Conservation (phyloP, 192 early-diverging fungal genomes). For the Backusella parvicylindrica region DNA sequence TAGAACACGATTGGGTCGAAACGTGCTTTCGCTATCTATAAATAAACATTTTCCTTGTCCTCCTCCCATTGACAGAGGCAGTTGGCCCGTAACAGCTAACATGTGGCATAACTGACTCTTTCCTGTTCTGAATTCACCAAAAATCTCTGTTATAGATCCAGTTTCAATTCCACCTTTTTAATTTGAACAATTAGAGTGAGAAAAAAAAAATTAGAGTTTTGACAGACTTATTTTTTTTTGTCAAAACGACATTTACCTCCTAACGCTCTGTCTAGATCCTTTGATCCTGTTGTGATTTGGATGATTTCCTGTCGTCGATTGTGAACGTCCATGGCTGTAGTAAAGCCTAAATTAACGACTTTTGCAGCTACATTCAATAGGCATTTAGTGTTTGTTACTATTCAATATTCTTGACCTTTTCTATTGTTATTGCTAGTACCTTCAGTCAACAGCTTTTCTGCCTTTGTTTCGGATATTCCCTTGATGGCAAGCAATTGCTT, state of each 20-base stretch:
- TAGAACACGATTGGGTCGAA: conserved; percentile 86
- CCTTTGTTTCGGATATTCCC: conserved; percentile 94
- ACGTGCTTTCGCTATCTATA: conserved; percentile 97
- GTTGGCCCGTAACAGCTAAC: conserved; percentile 92
- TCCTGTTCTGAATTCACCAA: conserved; percentile 98
- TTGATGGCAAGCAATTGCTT: conserved; percentile 85
- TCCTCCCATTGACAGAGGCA: conserved; percentile 86
- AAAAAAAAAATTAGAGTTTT: not conserved
- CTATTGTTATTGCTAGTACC: conserved; percentile 36
- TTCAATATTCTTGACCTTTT: not conserved
- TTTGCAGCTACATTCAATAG: conserved; percentile 64
- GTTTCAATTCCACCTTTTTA: conserved; percentile 85
- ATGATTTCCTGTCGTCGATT: conserved; percentile 76
- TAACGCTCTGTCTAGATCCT: conserved; percentile 86
- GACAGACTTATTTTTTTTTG: not conserved
- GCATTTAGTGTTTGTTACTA: not conserved
- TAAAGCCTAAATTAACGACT: conserved; percentile 92
- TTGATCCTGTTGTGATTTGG: conserved; percentile 85
- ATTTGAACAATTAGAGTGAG: not conserved
- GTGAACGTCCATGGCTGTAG: conserved; percentile 91
- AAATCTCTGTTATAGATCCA: conserved; percentile 94
- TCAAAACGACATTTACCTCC: conserved; percentile 54
- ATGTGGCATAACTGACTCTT: conserved; percentile 97
- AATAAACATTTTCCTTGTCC: conserved; percentile 94
- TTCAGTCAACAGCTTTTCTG: conserved; percentile 90